Percentiles rank a stretch among this genome's conserved stretches.
phyloP scores from a whole-genome alignment of 148 eudicot species.

The Rhododendron williamsianum region DNA sequence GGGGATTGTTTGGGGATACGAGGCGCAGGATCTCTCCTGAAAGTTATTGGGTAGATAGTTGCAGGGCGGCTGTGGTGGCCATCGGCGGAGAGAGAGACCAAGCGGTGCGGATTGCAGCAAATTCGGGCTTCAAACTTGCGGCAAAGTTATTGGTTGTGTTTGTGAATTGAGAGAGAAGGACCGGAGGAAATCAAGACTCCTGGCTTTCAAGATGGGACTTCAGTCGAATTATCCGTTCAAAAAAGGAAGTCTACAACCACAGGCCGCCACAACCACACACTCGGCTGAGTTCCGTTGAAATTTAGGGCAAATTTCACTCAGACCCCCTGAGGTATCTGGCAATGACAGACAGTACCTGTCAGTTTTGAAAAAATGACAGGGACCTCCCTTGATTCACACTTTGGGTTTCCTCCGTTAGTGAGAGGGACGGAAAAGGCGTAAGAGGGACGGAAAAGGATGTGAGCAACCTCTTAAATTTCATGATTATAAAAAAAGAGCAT shows the following conservation, averaged over 20 bases:
- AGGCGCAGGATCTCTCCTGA: too few relatives aligned
- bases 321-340: too few relatives aligned
- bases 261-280: neutral
- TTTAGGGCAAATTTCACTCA: too few relatives aligned
- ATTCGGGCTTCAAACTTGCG: neutral
- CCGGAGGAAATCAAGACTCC: neutral
- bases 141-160: neutral
- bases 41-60: neutral
- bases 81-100: neutral
- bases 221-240: neutral
- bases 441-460: too few relatives aligned
- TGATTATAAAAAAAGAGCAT: too few relatives aligned
- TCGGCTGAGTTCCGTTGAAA: too few relatives aligned
- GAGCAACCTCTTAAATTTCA: too few relatives aligned
- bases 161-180: neutral
- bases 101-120: neutral
- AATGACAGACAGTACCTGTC: too few relatives aligned
- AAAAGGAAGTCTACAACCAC: neutral
- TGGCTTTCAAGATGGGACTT: neutral
- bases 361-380: too few relatives aligned
- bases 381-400: too few relatives aligned
- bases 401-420: too few relatives aligned
- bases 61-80: constrained; percentile 8
- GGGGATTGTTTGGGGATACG: neutral
- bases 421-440: too few relatives aligned